phyloP scores from a whole-genome alignment of 2,329 filamentous ascomycete species.

The Chrysoporthe cubensis region DNA sequence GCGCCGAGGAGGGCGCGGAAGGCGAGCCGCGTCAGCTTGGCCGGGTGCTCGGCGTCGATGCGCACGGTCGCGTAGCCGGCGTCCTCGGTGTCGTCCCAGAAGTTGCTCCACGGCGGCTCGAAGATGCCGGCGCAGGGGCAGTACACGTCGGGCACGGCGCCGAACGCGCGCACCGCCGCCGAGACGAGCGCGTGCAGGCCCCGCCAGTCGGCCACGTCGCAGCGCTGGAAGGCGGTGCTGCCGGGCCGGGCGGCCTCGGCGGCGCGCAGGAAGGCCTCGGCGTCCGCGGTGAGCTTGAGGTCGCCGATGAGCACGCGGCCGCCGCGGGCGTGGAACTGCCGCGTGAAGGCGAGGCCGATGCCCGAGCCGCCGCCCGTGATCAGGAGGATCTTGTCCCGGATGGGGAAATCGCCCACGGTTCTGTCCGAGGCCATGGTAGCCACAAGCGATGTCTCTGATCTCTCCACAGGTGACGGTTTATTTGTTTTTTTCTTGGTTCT shows the following conservation, averaged over 20 bases:
- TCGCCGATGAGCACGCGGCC: conserved; percentile 24
- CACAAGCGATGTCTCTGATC: background rate
- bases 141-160: conserved; percentile 42
- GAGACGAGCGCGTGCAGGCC: conserved; percentile 15
- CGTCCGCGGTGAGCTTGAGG: conserved; percentile 18
- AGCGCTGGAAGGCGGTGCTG: conserved; percentile 15
- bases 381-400: conserved; percentile 23
- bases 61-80: conserved; percentile 37
- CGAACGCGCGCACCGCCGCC: conserved; percentile 19
- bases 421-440: background rate
- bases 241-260: conserved; percentile 12
- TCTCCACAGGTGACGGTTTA: no score
- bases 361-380: conserved; percentile 28
- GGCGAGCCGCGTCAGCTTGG: conserved; percentile 44
- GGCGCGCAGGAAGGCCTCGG: conserved; percentile 14
- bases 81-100: conserved; percentile 42
- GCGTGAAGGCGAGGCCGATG: conserved; percentile 25
- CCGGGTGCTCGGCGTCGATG: conserved; percentile 43
- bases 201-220: conserved; percentile 22
- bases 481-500: no score
- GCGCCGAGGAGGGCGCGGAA: conserved; percentile 37
- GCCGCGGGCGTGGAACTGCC: conserved; percentile 21
- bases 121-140: conserved; percentile 44
- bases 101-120: conserved; percentile 41
- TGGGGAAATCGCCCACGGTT: conserved; percentile 5